A percentile compares a stretch with the other conserved stretches of the same genome.
These are phyloP conservation scores for Epichloe sylvatica DNA, from an alignment of 2,329 filamentous ascomycete species.

Conservation along the genomic window DNA sequence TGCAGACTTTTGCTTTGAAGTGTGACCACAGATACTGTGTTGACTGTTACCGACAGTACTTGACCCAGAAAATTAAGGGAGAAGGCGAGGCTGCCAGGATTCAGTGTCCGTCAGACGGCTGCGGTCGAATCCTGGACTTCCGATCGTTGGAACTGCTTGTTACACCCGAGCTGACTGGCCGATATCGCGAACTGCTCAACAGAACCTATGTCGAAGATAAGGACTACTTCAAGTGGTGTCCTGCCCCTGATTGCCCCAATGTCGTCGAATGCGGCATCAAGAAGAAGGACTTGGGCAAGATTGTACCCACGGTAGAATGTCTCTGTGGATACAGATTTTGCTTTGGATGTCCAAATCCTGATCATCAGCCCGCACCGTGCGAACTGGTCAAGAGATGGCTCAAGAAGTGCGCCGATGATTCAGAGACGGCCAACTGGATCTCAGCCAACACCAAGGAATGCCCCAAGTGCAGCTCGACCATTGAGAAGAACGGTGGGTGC, in stretches of 20 bases:
- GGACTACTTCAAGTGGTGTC: constrained; percentile 92
- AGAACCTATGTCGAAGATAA: constrained; percentile 96
- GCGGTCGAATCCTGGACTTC: constrained; percentile 81
- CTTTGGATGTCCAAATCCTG: constrained; percentile 79
- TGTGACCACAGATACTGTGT: constrained; percentile 90
- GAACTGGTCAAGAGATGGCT: constrained; percentile 86
- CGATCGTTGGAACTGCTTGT: constrained; percentile 71
- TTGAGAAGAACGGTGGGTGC: constrained; percentile 96
- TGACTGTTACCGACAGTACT: constrained; percentile 81
- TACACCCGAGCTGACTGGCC: constrained; percentile 36
- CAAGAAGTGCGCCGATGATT: constrained; percentile 97
- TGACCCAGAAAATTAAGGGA: constrained; percentile 83
- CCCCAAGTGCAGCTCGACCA: constrained; percentile 88
- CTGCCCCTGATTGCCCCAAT: constrained; percentile 91
- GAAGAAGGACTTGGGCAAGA: constrained; percentile 66
- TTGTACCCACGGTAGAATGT: constrained; percentile 85
- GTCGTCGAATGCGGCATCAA: constrained; percentile 82
- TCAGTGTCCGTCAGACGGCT: constrained; percentile 78
- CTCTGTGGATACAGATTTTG: constrained; percentile 79
- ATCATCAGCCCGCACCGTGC: constrained; percentile 91
- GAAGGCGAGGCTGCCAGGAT: constrained; percentile 93
- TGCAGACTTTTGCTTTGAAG: constrained; percentile 84
- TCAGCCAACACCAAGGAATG: constrained; percentile 98
- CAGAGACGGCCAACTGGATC: constrained; percentile 98
- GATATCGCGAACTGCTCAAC: constrained; percentile 77